These are phyloP conservation scores for Pyrus bretschneideri DNA, from an alignment of 306 rosid genomes.

Conservation along the genomic window DNA sequence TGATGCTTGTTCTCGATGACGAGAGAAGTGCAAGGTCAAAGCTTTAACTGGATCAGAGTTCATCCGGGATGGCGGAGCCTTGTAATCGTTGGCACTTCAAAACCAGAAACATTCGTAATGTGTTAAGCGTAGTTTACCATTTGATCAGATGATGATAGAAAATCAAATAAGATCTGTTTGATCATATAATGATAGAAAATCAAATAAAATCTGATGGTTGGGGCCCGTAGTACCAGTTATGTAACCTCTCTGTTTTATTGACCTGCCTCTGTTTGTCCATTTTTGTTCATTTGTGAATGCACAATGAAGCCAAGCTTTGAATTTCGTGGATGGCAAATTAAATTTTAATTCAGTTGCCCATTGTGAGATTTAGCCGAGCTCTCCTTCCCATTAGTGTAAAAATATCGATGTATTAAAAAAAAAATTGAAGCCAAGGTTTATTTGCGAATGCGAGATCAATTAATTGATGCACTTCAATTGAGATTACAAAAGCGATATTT, in stretches of 20 bases:
- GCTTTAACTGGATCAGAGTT: conserved; percentile 33
- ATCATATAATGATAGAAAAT: background rate
- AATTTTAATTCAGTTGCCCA: no score
- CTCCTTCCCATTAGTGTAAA: no score
- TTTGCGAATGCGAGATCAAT: no score
- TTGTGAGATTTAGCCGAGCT: no score
- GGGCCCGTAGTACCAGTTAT: background rate
- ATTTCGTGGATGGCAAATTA: no score
- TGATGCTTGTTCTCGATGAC: conserved; percentile 64
- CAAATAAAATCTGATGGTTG: background rate
- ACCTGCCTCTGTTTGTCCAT: no score
- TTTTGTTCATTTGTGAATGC: no score
- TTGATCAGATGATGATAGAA: background rate
- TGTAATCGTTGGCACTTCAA: background rate
- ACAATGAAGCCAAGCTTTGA: no score
- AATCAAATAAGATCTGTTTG: background rate
- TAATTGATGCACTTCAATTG: no score
- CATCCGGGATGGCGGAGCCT: conserved; percentile 15
- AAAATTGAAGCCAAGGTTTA: no score
- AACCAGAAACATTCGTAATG: background rate
- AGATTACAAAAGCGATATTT: no score
- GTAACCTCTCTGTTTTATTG: background rate
- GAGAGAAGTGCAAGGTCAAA: conserved; percentile 42
- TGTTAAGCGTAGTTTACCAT: background rate
- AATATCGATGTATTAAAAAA: no score